phyloP scores from a whole-genome alignment of 139 green algal genomes.

The Chlorella sp. region DNA sequence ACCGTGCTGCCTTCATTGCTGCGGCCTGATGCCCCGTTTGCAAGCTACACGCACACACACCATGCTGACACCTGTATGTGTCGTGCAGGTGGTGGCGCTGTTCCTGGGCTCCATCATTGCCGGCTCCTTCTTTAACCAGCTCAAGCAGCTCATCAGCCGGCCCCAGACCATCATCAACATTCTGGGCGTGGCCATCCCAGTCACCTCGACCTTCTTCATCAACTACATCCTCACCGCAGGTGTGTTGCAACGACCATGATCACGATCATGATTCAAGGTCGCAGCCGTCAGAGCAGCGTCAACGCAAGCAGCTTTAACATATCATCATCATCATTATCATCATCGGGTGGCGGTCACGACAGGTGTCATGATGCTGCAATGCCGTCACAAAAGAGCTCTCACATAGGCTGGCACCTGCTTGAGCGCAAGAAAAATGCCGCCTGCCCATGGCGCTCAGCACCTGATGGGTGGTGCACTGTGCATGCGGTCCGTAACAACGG shows the following conservation, averaged over 20 bases:
- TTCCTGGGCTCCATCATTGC: conserved; percentile 39
- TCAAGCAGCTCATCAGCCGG: conserved; percentile 19
- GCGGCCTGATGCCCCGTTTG: neutral
- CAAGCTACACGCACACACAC: neutral
- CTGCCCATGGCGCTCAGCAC: too few relatives aligned
- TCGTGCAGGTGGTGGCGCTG: conserved; percentile 24
- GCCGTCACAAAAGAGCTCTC: too few relatives aligned
- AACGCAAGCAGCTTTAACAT: too few relatives aligned
- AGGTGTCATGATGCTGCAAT: too few relatives aligned
- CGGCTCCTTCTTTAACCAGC: conserved; percentile 37
- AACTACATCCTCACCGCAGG: conserved; percentile 25
- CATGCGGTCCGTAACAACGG: neutral
- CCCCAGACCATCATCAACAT: conserved; percentile 25
- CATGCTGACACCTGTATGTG: too few relatives aligned
- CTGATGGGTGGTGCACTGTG: neutral
- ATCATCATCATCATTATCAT: too few relatives aligned
- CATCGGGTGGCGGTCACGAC: too few relatives aligned
- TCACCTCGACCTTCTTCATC: conserved; percentile 43
- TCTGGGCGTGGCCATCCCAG: conserved; percentile 31
- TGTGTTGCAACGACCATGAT: too few relatives aligned
- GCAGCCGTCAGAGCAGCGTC: too few relatives aligned
- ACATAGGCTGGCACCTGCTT: too few relatives aligned
- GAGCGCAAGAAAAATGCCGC: neutral
- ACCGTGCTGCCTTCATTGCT: neutral
- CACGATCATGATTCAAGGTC: too few relatives aligned